These are phyloP conservation scores for Pulveroboletus sp. DNA, from an alignment of 768 basidiomycete species.

Conservation along the genomic window DNA sequence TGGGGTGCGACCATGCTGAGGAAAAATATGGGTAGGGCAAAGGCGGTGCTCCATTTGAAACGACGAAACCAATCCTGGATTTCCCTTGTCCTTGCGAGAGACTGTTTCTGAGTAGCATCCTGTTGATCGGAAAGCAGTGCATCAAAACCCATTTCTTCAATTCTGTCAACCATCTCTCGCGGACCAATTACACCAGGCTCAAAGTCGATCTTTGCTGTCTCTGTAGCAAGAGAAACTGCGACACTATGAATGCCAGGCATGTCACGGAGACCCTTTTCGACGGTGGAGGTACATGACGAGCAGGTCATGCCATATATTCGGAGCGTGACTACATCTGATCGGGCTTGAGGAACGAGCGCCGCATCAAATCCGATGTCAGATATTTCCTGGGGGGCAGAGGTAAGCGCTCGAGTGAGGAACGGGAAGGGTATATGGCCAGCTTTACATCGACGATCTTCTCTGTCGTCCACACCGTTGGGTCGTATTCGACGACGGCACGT, in stretches of 20 bases:
- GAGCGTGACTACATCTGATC: conserved; percentile 67
- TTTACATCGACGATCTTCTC: conserved; percentile 73
- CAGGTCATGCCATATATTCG: conserved; percentile 93
- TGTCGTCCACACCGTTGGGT: conserved; percentile 74
- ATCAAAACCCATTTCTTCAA: conserved; percentile 89
- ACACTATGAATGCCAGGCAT: conserved; percentile 75
- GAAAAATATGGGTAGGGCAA: conserved; percentile 94
- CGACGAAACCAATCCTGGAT: conserved; percentile 85
- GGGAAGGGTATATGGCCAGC: background rate
- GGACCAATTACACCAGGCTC: conserved; percentile 71
- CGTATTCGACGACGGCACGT: conserved; percentile 88
- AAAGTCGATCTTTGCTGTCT: conserved; percentile 72
- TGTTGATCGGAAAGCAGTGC: conserved; percentile 80
- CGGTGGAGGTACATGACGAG: conserved; percentile 72
- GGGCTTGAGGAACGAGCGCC: conserved; percentile 61
- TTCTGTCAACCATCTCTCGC: conserved; percentile 83
- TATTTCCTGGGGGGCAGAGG: conserved; percentile 63
- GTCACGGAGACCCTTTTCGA: conserved; percentile 65
- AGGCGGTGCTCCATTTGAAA: conserved; percentile 68
- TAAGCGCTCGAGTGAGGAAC: conserved; percentile 3
- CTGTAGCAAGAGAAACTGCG: conserved; percentile 72
- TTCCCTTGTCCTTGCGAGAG: conserved; percentile 86
- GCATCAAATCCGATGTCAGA: conserved; percentile 93
- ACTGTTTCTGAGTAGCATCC: conserved; percentile 81
- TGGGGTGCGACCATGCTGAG: conserved; percentile 80